A percentile compares a stretch with the other conserved stretches of the same genome.
Conservation (phyloP, 2,329 filamentous ascomycete genomes). For the Fusarium continuum region DNA sequence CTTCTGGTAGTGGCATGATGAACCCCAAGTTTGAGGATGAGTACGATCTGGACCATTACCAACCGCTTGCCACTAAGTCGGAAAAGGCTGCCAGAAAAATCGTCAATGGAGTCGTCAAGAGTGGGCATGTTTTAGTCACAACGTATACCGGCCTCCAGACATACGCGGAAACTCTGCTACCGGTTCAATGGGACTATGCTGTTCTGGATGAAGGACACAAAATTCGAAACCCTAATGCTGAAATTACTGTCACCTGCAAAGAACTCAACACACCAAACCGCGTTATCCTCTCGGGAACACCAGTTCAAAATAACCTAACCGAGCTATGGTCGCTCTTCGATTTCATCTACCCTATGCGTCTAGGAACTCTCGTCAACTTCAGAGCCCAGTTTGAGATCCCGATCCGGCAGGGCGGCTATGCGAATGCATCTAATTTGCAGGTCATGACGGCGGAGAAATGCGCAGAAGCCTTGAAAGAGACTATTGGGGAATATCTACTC, state of each 20-base stretch:
- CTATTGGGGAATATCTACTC: conserved; percentile 91
- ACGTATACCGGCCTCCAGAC: conserved; percentile 97
- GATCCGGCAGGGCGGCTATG: conserved; percentile 92
- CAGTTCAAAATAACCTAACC: conserved; percentile 95
- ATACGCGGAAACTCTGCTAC: conserved; percentile 83
- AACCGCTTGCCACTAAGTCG: conserved; percentile 47
- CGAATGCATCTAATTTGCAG: conserved; percentile 92
- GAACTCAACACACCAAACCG: conserved; percentile 89
- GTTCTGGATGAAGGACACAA: conserved; percentile 98
- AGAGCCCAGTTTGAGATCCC: conserved; percentile 92
- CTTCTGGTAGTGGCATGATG: conserved; percentile 95
- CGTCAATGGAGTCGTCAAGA: conserved; percentile 79
- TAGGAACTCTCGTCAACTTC: conserved; percentile 92
- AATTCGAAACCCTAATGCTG: conserved; percentile 94
- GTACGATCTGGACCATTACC: conserved; percentile 58
- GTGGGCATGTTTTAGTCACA: conserved; percentile 93
- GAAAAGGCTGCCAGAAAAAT: conserved; percentile 77
- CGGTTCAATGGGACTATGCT: conserved; percentile 90
- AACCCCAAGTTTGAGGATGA: conserved; percentile 73
- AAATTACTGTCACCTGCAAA: conserved; percentile 95
- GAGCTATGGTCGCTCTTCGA: conserved; percentile 98
- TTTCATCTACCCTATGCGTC: conserved; percentile 94
- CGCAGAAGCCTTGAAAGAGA: conserved; percentile 91
- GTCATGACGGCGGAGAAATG: conserved; percentile 95
- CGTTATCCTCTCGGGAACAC: conserved; percentile 93